Evolutionary conservation across 164 flowering plant species (phyloP).

Genomic region (Houttuynia cordata): DNA sequence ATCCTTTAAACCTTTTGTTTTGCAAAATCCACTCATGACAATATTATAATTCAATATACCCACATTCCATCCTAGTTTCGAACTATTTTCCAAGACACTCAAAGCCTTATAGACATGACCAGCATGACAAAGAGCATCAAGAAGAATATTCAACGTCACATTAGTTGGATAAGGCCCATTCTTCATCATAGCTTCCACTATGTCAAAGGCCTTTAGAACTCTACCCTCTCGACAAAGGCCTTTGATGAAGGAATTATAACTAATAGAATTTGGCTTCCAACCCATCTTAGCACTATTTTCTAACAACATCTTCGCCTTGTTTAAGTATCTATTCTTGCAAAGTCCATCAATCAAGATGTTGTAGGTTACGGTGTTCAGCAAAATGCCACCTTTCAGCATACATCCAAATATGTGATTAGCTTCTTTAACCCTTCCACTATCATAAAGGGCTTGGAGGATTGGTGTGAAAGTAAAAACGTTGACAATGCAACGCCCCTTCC

Average conservation of each 20-base stretch:
- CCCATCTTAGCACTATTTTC: slow-evolving; percentile 1
- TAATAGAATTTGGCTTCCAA: slow-evolving; percentile 8
- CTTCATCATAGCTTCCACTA: slow-evolving; percentile 1
- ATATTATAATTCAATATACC: slow-evolving; percentile 2
- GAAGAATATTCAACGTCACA: slow-evolving; percentile 5
- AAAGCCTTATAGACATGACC: slow-evolving; percentile 2
- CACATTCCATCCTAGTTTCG: neutral
- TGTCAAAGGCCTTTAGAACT: neutral
- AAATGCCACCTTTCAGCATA: slow-evolving; percentile 2
- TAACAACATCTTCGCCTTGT: slow-evolving; percentile 2
- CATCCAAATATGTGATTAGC: slow-evolving; percentile 1
- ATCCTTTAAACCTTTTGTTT: neutral
- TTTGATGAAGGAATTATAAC: slow-evolving; percentile 4
- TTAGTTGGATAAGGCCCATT: slow-evolving; percentile 3
- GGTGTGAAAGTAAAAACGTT: slow-evolving; percentile 8
- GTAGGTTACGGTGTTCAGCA: slow-evolving; percentile 4
- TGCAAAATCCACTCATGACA: slow-evolving; percentile 1
- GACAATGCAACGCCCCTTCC: neutral
- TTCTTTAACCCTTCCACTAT: neutral
- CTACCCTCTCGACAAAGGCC: slow-evolving; percentile 5
- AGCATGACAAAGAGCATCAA: slow-evolving; percentile 5
- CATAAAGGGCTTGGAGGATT: slow-evolving; percentile 5
- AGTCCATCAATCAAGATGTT: slow-evolving; percentile 9
- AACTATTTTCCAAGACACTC: neutral
- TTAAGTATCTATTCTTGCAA: slow-evolving; percentile 5